phyloP scores from a whole-genome alignment of 2,329 filamentous ascomycete genomes.

The Rhynchosporium secalis region DNA sequence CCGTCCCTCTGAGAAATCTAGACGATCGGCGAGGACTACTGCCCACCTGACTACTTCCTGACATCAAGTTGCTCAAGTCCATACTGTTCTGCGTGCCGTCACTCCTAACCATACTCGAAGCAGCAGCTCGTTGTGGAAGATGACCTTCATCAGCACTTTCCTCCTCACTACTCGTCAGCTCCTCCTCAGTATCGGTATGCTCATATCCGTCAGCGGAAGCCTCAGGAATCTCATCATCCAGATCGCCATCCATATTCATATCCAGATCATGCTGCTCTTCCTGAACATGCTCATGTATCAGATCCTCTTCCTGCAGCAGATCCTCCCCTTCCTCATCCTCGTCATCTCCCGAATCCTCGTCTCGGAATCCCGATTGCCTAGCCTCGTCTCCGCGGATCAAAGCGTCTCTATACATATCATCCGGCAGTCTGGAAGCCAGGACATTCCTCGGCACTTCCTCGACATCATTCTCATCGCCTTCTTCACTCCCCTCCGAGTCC shows the following conservation, averaged over 20 bases:
- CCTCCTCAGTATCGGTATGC: conserved; percentile 74
- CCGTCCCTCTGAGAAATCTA: conserved; percentile 9
- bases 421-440: conserved; percentile 48
- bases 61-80: conserved; percentile 36
- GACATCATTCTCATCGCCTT: conserved; percentile 45
- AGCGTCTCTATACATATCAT: conserved; percentile 63
- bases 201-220: conserved; percentile 63
- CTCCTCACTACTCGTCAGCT: conserved; percentile 53
- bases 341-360: conserved; percentile 50
- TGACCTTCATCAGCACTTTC: conserved; percentile 43
- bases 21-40: conserved; percentile 33
- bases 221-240: conserved; percentile 71
- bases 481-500: conserved; percentile 43
- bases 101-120: conserved; percentile 39
- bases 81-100: conserved; percentile 41
- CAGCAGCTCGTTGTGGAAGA: conserved; percentile 21
- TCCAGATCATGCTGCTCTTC: conserved; percentile 41
- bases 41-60: conserved; percentile 35
- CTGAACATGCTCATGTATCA: conserved; percentile 41
- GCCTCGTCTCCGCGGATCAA: conserved; percentile 52
- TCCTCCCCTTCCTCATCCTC: conserved; percentile 58
- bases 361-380: conserved; percentile 47
- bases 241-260: conserved; percentile 65
- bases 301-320: conserved; percentile 64
- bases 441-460: conserved; percentile 36